Percentiles rank a stretch among this genome's conserved stretches.
phyloP scores from a whole-genome alignment of 2,329 filamentous ascomycete genomes.

The Neonectria coccinea region DNA sequence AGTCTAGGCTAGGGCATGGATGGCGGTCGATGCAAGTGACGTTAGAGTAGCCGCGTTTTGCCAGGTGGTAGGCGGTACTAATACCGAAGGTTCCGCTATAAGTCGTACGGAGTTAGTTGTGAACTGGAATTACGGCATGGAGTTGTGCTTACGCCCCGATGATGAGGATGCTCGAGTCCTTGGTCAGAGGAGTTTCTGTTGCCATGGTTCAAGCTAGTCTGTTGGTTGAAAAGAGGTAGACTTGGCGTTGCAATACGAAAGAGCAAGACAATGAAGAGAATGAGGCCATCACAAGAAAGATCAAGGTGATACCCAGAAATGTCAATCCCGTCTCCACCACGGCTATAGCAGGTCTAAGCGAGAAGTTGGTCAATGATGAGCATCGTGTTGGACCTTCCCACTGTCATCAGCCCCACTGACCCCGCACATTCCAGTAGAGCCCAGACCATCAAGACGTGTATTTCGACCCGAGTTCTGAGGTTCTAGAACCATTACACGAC shows the following conservation, averaged over 20 bases:
- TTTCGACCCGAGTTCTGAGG: background rate
- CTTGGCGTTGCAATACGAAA: background rate
- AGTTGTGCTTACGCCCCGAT: constrained; percentile 23
- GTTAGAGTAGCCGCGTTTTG: constrained; percentile 30
- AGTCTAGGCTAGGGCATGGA: constrained; percentile 37
- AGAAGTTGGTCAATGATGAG: background rate
- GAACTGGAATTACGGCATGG: background rate
- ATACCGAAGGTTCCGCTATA: constrained; percentile 27
- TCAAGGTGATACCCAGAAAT: no score
- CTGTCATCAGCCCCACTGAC: background rate
- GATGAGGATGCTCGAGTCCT: constrained; percentile 23
- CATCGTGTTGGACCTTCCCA: constrained; percentile 4
- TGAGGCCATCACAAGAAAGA: background rate
- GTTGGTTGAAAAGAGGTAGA: no score
- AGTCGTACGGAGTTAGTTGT: background rate
- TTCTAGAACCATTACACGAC: background rate
- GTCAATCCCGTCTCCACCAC: background rate
- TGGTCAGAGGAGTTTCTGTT: background rate
- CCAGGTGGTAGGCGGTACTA: constrained; percentile 25
- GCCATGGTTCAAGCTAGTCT: background rate
- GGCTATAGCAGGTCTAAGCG: background rate
- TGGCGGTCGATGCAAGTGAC: constrained; percentile 35
- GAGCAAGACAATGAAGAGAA: background rate
- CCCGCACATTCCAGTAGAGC: background rate
- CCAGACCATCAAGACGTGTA: background rate